Evolutionary conservation across 108 stramenopile genomes (phyloP).

Genomic region (Conticribra weissflogii): DNA sequence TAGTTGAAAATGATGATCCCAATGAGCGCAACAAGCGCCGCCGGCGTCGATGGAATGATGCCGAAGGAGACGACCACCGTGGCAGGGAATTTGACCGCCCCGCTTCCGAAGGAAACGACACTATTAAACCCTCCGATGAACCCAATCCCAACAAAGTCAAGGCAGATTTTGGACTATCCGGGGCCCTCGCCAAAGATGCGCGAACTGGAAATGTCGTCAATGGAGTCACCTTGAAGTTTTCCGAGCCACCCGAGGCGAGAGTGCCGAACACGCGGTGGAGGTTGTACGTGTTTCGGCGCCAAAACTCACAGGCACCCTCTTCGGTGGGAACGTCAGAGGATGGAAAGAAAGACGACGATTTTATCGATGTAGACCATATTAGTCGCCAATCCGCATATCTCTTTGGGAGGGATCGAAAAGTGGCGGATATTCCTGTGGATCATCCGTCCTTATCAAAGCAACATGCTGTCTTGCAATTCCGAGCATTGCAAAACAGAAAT

Average conservation of each 20-base stretch:
- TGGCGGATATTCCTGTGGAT: slow-evolving; percentile 87
- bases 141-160: slow-evolving; percentile 58
- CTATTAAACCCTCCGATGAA: background rate
- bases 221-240: slow-evolving; percentile 92
- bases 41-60: slow-evolving; percentile 19
- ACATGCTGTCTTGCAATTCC: slow-evolving; percentile 98
- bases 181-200: slow-evolving; percentile 91
- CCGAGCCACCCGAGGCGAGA: slow-evolving; percentile 94
- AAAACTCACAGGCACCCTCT: slow-evolving; percentile 11
- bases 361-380: slow-evolving; percentile 84
- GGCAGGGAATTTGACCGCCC: too few relatives aligned
- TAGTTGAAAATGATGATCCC: slow-evolving; percentile 29
- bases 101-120: slow-evolving; percentile 1
- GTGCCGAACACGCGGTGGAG: slow-evolving; percentile 92
- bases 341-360: slow-evolving; percentile 35
- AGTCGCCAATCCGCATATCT: slow-evolving; percentile 92
- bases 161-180: slow-evolving; percentile 94
- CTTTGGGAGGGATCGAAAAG: slow-evolving; percentile 86
- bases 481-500: slow-evolving; percentile 58
- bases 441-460: slow-evolving; percentile 91
- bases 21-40: slow-evolving; percentile 4
- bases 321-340: background rate
- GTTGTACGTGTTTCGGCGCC: slow-evolving; percentile 89
- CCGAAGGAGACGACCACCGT: background rate
- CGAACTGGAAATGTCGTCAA: slow-evolving; percentile 90